Evolutionary conservation across 768 basidiomycete genomes (phyloP).

Genomic region (Pholiota microspora): DNA sequence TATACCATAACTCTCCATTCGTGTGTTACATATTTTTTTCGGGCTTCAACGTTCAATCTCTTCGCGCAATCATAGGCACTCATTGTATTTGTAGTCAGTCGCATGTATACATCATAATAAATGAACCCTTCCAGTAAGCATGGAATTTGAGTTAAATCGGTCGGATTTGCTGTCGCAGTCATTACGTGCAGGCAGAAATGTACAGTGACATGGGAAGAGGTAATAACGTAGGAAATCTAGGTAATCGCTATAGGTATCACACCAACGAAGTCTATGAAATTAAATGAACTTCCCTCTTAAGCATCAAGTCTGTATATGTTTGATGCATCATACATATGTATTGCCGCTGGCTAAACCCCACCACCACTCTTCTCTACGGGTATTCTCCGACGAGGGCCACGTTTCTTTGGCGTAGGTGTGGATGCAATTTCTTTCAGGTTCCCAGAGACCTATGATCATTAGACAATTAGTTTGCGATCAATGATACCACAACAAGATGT

Average conservation of each 20-base stretch:
- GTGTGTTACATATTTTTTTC: background rate
- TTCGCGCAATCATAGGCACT: background rate
- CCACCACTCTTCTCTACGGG: constrained; percentile 58
- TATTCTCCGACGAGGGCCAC: constrained; percentile 36
- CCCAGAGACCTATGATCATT: constrained; percentile 59
- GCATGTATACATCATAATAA: background rate
- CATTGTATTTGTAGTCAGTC: background rate
- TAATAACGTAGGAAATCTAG: no score
- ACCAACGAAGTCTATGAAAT: no score
- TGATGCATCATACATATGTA: no score
- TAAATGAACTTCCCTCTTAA: no score
- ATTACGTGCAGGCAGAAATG: no score
- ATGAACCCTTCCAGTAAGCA: no score
- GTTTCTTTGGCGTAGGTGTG: constrained; percentile 23
- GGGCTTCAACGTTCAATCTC: background rate
- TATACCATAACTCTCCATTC: background rate
- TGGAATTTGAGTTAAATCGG: no score
- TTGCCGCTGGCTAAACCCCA: constrained; percentile 38
- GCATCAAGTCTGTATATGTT: no score
- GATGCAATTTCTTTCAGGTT: constrained; percentile 62
- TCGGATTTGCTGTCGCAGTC: no score
- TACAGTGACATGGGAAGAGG: no score
- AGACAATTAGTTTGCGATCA: background rate
- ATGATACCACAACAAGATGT: background rate
- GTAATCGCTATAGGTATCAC: no score